Base-by-base conservation (phyloP, 345 rosid genomes). In the Gossypium mustelinum region DNA sequence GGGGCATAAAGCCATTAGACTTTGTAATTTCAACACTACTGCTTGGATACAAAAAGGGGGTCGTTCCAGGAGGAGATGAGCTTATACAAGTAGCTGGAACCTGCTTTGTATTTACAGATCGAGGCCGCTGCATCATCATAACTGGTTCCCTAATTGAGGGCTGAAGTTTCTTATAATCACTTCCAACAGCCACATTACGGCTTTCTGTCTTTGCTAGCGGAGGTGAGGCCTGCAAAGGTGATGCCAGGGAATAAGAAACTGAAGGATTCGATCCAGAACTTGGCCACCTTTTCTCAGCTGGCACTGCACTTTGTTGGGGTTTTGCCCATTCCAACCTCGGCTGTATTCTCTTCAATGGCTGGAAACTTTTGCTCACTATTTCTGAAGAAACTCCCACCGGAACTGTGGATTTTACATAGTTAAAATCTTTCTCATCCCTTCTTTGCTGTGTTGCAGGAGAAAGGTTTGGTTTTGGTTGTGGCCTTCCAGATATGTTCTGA, bases 101-200 rank as follows among this genome's bases (percentile, higher is more conserved):
- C 74, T 83, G 90, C 78, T 85, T 89, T 57, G 77, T 64, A 78
- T 78, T 89, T 68, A 83, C 70, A 67, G 91, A 84, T 81, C 90
- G 95, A 73, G 88, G 84, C 59, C 89, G 84, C 82, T 89, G 98
- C 88, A 89, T 89, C 89, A 91, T 79, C 34, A 81, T 75, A 7
- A 87, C 81, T 11, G 97, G 87, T 75, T 93, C 94, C 84, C 87
- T 81, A 59, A 86, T 83, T 59, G 81, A 75, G 68, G 81, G 79
- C 74, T 86, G 93, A 75, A 75, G 76, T 72, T 60, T 82, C 82
- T 84, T 93, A 29, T 78, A 81, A 76, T 89, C 95, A 62, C 68
- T 85, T 66, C 91, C 91, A 67, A 68, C 78, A 70, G 85, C 70
- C 55, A 78, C 14, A 81, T 81, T 85, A 14, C 81, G 85, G 58